A percentile compares a stretch with the other conserved stretches of the same genome.
Conservation (phyloP, 208 protist genomes). For the Trypanosoma cruzi region DNA sequence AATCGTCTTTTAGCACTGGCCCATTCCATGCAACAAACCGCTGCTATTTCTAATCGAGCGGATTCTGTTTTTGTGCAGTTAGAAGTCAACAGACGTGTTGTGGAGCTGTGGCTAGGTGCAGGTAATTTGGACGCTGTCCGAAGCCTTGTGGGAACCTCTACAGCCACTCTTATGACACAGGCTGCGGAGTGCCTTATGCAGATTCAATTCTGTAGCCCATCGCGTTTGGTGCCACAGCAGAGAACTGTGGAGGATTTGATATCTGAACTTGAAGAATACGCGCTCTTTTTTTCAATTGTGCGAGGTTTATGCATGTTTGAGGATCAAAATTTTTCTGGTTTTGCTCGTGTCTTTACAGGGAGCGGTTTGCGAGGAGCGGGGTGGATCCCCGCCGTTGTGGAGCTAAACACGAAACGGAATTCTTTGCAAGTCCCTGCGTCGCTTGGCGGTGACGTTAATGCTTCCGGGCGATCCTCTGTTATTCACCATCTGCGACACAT, state of each 20-base stretch:
- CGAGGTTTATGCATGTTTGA: slow-evolving; percentile 25
- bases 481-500: slow-evolving; percentile 6
- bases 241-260: neutral
- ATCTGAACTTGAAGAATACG: slow-evolving; percentile 9
- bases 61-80: slow-evolving; percentile 11
- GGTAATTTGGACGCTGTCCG: slow-evolving; percentile 24
- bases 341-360: slow-evolving; percentile 13
- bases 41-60: neutral
- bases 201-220: slow-evolving; percentile 1
- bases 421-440: neutral
- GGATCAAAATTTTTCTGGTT: slow-evolving; percentile 14
- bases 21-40: neutral
- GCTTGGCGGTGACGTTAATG: slow-evolving; percentile 9
- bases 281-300: slow-evolving; percentile 27
- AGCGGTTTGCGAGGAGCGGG: slow-evolving; percentile 16
- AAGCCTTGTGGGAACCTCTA: slow-evolving; percentile 11
- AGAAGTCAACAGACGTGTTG: slow-evolving; percentile 11
- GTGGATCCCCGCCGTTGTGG: slow-evolving; percentile 12
- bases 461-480: neutral
- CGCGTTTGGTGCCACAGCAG: neutral
- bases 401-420: slow-evolving; percentile 5
- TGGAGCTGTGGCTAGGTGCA: slow-evolving; percentile 16
- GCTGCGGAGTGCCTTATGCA: slow-evolving; percentile 7
- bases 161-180: slow-evolving; percentile 16
- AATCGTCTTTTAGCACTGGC: slow-evolving; percentile 2